Base-by-base conservation (phyloP, 768 basidiomycete species). In the Chalciporus sphaerocephalus region DNA sequence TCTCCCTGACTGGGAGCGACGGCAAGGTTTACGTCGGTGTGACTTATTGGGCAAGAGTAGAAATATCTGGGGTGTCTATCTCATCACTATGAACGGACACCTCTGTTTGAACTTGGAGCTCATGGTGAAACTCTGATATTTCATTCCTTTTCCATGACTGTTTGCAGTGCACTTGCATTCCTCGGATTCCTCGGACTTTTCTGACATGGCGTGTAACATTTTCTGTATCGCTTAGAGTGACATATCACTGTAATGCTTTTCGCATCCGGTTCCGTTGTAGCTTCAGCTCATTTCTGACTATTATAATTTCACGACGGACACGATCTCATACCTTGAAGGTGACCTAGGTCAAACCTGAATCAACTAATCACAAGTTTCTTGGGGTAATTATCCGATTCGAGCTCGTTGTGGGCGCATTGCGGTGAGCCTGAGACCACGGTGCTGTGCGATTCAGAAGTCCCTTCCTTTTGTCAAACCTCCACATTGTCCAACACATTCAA, bases 91-190 rank as follows among this genome's bases (percentile, higher is more conserved):
- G 15, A n/a, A 75, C 36, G 56, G 68, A 3, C 62, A 65, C 5
- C 78, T 74, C 74, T 70, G 67, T 47, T 54, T 79, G 18, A 70
- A 73, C 40, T 58, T 83, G 47, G 74, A 70, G 24, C 60, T 81
- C 12, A 58, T 72, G 38, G 13, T n/a, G 15, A 32, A 32, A 32
- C 30, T n/a, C 13, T 32, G 15, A 32, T 32, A 32, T 12, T n/a
- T n/a, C n/a, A 9, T 4, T 27, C 4, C 9, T 27, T n/a, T 32
- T 32, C n/a, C 30, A n/a, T 6, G 30, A 15, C 15, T 7, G n/a
- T n/a, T 32, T n/a, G 30, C 30, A 6, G 13, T 30, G n/a, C n/a
- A 15, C 9, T 32, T 15, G 15, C n/a, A 32, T 32, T 32, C 30
- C 28, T 13, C 13, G 13, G 13, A 32, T 32, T 32, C 30, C 28